Evolutionary conservation across 2,329 filamentous ascomycete species (phyloP).

Genomic region (Colletotrichum limetticola): DNA sequence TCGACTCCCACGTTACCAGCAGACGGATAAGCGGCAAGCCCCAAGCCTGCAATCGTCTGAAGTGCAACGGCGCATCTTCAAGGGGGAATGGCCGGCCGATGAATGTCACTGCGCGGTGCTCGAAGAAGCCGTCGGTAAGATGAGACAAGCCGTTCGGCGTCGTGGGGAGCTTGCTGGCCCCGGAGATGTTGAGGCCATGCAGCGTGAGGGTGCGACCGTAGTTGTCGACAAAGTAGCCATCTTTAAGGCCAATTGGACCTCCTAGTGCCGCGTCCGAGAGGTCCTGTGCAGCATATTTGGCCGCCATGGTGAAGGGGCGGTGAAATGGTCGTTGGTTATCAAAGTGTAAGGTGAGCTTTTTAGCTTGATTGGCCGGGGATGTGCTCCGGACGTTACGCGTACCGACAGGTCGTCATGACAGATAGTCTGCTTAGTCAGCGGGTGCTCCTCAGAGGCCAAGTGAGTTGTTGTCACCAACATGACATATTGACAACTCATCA

Average conservation of each 20-base stretch:
- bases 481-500: no score
- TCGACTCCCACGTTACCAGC: slow-evolving; percentile 55
- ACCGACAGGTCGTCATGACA: background rate
- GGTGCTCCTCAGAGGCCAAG: background rate
- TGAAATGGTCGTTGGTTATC: slow-evolving; percentile 1
- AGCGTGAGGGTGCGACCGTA: slow-evolving; percentile 51
- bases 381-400: background rate
- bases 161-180: slow-evolving; percentile 53
- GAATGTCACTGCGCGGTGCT: slow-evolving; percentile 51
- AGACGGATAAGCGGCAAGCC: slow-evolving; percentile 51
- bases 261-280: slow-evolving; percentile 48
- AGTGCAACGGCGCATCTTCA: slow-evolving; percentile 51
- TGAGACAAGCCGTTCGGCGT: slow-evolving; percentile 49
- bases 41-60: slow-evolving; percentile 50
- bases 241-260: slow-evolving; percentile 43
- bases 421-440: slow-evolving; percentile 19
- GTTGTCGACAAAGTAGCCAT: slow-evolving; percentile 46
- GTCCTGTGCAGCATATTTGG: slow-evolving; percentile 42
- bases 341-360: background rate
- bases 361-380: background rate
- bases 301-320: background rate
- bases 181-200: slow-evolving; percentile 55
- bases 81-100: slow-evolving; percentile 50
- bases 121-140: slow-evolving; percentile 52
- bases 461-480: background rate